Evolutionary conservation across 768 basidiomycete genomes (phyloP), one percentile per base, ranked within the genome.

Genomic region (Amanita phalloides): DNA sequence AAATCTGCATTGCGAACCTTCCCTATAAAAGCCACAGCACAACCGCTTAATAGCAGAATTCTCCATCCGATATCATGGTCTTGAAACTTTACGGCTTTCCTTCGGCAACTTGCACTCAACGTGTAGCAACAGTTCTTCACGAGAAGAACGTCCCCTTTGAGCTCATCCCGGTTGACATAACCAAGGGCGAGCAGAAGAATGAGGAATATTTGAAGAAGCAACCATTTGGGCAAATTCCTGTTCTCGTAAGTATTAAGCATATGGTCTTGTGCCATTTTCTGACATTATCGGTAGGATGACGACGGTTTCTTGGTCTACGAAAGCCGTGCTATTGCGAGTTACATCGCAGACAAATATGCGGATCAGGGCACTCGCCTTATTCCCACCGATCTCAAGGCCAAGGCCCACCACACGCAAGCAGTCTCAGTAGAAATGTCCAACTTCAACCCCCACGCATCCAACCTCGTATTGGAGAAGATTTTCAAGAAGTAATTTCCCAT

Each of bases 251-350:
- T 4, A 33, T 4, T 11, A 33, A 3, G 30, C 30, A 30, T 30
- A 2, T 8, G 9, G 9, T 30, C 30, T 30, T 30, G 30, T 2
- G 30, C 3, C 30, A 33, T 11, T 33, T 33, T 33, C 32, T 33
- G 10, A 33, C 32, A 13, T 11, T 33, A 10, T 11, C 11, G 11
- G 9, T 47, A 76, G 74, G 69, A 80, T 45, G 82, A 84, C 25
- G 80, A 79, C 41, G 83, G 81, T 5, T 77, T 85, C 61, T 64
- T 75, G 48, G 57, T 87, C 10, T 84, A 74, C 64, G 82, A 83
- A 58, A 75, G 73, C 35, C 77, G 81, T 26, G 81, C 81, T 0
- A 83, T 86, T 48, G 60, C 60, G 6, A 75, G 80, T 13, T 87
- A 85, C 62, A 61, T 84, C 55, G 74, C 70, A 21, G 63, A 63